A percentile compares a stretch with the other conserved stretches of the same genome.
These are phyloP conservation scores for Trichoderma endophyticum DNA, from an alignment of 2,329 filamentous ascomycete species.

Conservation along the genomic window DNA sequence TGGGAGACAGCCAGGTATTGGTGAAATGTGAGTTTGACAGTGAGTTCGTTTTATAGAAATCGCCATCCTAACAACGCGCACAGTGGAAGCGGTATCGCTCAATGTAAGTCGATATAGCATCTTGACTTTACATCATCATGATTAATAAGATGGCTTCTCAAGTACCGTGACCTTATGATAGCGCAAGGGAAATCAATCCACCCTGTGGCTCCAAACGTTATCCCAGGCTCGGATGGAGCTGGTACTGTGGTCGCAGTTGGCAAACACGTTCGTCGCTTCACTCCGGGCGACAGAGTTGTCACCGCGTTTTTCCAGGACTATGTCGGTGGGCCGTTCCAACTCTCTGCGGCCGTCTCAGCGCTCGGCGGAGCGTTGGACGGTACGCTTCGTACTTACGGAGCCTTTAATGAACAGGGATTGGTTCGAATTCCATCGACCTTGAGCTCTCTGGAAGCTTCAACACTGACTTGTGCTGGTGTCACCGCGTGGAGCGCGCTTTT, in stretches of 20 bases:
- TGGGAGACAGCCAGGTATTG: conserved; percentile 4
- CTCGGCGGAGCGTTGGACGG: not conserved
- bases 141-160: not conserved
- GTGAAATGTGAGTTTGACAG: not conserved
- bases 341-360: not conserved
- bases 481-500: conserved; percentile 5
- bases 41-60: not conserved
- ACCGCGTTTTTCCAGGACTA: not conserved
- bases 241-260: not conserved
- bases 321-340: not conserved
- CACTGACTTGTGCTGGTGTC: not conserved
- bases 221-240: not conserved
- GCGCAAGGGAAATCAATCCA: not conserved
- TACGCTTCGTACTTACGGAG: not conserved
- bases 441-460: not conserved
- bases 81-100: conserved; percentile 1
- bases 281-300: conserved; percentile 7
- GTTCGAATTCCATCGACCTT: not conserved
- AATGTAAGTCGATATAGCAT: not conserved
- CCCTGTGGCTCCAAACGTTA: not conserved
- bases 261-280: conserved; percentile 1
- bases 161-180: conserved; percentile 4
- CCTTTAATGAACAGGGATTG: conserved; percentile 1
- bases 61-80: not conserved
- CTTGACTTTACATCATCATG: not conserved